phyloP scores from a whole-genome alignment of 768 basidiomycete genomes.

The Arthromyces matolae region DNA sequence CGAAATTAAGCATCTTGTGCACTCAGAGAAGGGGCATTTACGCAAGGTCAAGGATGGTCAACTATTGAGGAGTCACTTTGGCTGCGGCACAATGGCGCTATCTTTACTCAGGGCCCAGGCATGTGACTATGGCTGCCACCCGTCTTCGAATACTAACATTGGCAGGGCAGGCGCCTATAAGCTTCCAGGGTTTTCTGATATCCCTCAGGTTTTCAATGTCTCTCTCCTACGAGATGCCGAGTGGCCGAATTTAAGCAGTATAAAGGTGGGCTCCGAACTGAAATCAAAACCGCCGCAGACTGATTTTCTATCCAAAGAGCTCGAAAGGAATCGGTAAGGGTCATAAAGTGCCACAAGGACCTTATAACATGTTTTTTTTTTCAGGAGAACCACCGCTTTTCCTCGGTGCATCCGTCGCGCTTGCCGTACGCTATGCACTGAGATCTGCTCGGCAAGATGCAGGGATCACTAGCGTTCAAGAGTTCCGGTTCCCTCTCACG shows the following conservation, averaged over 20 bases:
- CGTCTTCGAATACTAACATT: not conserved
- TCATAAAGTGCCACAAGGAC: too few species aligned
- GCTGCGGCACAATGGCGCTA: slow-evolving; percentile 16
- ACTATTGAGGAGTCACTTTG: slow-evolving; percentile 16
- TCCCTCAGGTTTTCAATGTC: slow-evolving; percentile 16
- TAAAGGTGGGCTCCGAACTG: too few species aligned
- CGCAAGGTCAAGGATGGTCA: slow-evolving; percentile 17
- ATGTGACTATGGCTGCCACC: not conserved
- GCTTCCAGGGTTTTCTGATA: slow-evolving; percentile 16
- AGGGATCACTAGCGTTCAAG: slow-evolving; percentile 14
- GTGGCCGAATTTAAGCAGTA: slow-evolving; percentile 14
- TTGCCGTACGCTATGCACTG: slow-evolving; percentile 15
- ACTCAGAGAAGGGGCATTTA: slow-evolving; percentile 14
- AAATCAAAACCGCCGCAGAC: too few species aligned
- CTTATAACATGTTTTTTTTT: too few species aligned
- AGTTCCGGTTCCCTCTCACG: slow-evolving; percentile 12
- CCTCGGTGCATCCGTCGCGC: slow-evolving; percentile 15
- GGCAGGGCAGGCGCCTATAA: slow-evolving; percentile 12
- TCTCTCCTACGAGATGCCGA: slow-evolving; percentile 17
- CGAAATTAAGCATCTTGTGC: not conserved
- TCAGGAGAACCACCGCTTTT: slow-evolving; percentile 15
- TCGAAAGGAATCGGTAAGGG: slow-evolving; percentile 15
- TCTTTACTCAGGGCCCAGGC: slow-evolving; percentile 17
- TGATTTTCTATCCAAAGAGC: not conserved
- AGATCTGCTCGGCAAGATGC: slow-evolving; percentile 15